These are phyloP conservation scores for Thelephora ganbajun DNA, from an alignment of 768 basidiomycete species.

Conservation along the genomic window DNA sequence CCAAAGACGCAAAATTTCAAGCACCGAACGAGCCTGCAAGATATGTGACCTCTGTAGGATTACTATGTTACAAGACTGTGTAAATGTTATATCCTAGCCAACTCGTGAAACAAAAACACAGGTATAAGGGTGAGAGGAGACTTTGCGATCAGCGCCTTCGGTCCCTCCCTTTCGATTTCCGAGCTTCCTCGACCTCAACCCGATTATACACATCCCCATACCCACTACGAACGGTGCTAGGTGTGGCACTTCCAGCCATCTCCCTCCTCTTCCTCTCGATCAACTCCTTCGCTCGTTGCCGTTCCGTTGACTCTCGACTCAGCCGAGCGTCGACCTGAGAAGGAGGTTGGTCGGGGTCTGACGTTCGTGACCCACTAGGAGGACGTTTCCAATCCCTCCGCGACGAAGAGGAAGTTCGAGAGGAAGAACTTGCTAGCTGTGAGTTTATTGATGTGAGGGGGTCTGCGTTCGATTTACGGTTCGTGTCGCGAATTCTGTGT, in stretches of 20 bases:
- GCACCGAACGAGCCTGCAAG: too few relatives aligned
- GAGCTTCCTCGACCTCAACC: constrained; percentile 60
- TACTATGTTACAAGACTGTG: too few relatives aligned
- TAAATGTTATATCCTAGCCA: too few relatives aligned
- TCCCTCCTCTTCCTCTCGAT: constrained; percentile 55
- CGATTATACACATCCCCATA: constrained; percentile 64
- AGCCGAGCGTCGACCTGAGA: constrained; percentile 44
- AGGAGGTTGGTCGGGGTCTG: constrained; percentile 6
- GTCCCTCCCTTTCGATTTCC: constrained; percentile 29
- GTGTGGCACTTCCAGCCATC: constrained; percentile 50
- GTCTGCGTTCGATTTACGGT: constrained; percentile 49
- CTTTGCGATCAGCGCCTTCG: constrained; percentile 3
- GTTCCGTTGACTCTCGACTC: constrained; percentile 60
- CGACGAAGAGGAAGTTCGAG: constrained; percentile 18
- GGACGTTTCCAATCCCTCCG: constrained; percentile 2
- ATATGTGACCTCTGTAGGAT: too few relatives aligned
- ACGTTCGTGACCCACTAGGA: constrained; percentile 6
- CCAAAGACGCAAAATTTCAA: too few relatives aligned
- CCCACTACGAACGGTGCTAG: constrained; percentile 43
- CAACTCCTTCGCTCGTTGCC: constrained; percentile 60
- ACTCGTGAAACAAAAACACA: too few relatives aligned
- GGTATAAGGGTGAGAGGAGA: too few relatives aligned
- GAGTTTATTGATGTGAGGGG: constrained; percentile 64
- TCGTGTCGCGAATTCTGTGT: constrained; percentile 45
- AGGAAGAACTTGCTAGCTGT: constrained; percentile 34